Evolutionary conservation across 2,329 filamentous ascomycete genomes (phyloP).

Genomic region (Trematosphaeria pertusa): DNA sequence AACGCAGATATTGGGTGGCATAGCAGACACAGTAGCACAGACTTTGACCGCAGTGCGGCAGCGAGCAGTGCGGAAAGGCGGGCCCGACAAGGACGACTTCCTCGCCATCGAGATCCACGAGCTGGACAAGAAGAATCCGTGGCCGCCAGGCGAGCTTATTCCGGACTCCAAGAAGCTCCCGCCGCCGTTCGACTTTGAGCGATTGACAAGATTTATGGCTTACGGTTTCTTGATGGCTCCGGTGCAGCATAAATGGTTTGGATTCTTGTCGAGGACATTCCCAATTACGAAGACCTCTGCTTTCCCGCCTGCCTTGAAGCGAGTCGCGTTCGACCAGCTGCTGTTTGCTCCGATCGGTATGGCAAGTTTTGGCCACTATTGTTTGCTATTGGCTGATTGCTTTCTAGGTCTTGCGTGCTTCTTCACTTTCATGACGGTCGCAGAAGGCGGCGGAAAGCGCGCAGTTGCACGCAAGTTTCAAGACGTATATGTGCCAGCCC

Average conservation of each 20-base stretch:
- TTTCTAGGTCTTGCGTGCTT: conserved; percentile 75
- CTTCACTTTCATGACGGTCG: conserved; percentile 95
- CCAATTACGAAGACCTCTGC: conserved; percentile 81
- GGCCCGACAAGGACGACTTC: conserved; percentile 70
- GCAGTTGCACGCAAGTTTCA: conserved; percentile 84
- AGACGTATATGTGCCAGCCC: conserved; percentile 90
- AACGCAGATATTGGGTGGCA: conserved; percentile 75
- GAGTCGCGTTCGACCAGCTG: conserved; percentile 90
- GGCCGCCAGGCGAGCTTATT: conserved; percentile 69
- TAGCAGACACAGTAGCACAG: conserved; percentile 96
- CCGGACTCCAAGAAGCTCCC: conserved; percentile 68
- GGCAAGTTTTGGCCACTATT: conserved; percentile 24
- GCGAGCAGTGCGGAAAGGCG: conserved; percentile 68
- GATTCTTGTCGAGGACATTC: conserved; percentile 80
- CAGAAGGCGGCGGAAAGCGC: conserved; percentile 85
- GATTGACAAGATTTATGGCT: conserved; percentile 92
- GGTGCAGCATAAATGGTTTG: conserved; percentile 94
- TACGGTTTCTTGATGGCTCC: conserved; percentile 98
- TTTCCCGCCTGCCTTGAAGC: conserved; percentile 81
- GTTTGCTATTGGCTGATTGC: background rate
- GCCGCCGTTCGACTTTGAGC: conserved; percentile 93
- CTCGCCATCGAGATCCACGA: conserved; percentile 89
- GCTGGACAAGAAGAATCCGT: conserved; percentile 79
- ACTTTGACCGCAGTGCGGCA: conserved; percentile 83
- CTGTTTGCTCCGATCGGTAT: conserved; percentile 87